Evolutionary conservation across 495 filamentous ascomycete genomes (phyloP).

Genomic region (Penicillium psychrofluorescens): DNA sequence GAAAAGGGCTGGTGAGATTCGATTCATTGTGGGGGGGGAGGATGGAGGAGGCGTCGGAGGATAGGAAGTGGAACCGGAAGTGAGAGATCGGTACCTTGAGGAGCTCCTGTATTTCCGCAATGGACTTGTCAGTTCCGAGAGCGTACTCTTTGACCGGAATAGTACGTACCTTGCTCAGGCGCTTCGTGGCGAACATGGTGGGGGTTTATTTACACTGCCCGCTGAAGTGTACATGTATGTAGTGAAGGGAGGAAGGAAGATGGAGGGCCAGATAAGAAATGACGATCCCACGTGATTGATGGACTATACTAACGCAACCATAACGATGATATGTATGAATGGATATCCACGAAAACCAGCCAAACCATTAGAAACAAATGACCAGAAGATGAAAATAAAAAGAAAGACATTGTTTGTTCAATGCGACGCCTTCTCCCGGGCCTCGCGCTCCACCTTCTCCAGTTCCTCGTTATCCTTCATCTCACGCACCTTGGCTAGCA

Average conservation of each 20-base stretch:
- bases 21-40: background rate
- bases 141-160: background rate
- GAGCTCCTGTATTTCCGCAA: slow-evolving; percentile 24
- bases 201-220: background rate
- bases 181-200: slow-evolving; percentile 40
- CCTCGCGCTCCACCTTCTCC: slow-evolving; percentile 52
- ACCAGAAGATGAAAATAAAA: slow-evolving; percentile 4
- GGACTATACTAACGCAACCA: no score
- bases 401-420: slow-evolving; percentile 2
- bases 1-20: background rate
- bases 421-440: slow-evolving; percentile 34
- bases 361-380: slow-evolving; percentile 3
- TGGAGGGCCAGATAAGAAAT: no score
- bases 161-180: slow-evolving; percentile 38
- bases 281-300: no score
- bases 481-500: slow-evolving; percentile 90
- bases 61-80: background rate
- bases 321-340: background rate
- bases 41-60: background rate
- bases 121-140: background rate
- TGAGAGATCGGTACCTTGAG: slow-evolving; percentile 25
- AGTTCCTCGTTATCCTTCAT: slow-evolving; percentile 81
- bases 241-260: background rate
- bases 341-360: background rate
- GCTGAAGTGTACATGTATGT: background rate